Conservation (phyloP, 768 basidiomycete genomes). For the Calocybe gangraenosa region DNA sequence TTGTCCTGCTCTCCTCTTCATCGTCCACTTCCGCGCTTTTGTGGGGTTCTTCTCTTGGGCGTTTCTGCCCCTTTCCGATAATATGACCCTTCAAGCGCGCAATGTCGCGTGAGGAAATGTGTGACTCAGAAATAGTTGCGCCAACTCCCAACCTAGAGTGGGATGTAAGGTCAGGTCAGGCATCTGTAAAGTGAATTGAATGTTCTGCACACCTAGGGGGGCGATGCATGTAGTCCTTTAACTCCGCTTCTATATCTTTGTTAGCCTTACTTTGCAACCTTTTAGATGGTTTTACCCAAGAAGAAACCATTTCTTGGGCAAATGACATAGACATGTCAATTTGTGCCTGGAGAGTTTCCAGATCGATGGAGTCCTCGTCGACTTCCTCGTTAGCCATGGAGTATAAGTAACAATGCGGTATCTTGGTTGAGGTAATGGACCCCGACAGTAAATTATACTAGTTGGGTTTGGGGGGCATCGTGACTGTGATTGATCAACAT, state of each 20-base stretch:
- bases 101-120: constrained; percentile 46
- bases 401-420: neutral
- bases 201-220: constrained; percentile 56
- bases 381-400: constrained; percentile 21
- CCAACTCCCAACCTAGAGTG: constrained; percentile 78
- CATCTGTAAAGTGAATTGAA: constrained; percentile 7
- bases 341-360: constrained; percentile 73
- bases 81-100: constrained; percentile 61
- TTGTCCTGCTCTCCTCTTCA: constrained; percentile 58
- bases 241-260: constrained; percentile 44
- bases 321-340: constrained; percentile 78
- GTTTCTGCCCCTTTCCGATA: constrained; percentile 44
- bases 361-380: constrained; percentile 57
- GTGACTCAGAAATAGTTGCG: constrained; percentile 50
- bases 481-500: neutral
- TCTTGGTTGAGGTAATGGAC: constrained; percentile 4
- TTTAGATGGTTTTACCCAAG: constrained; percentile 67
- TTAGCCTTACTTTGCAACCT: constrained; percentile 32
- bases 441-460: neutral
- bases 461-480: neutral
- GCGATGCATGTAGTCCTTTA: constrained; percentile 63
- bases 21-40: constrained; percentile 25
- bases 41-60: constrained; percentile 36
- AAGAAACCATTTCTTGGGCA: constrained; percentile 66
- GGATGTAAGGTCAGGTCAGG: constrained; percentile 3